These are phyloP conservation scores for Sarcomyxa edulis DNA, from an alignment of 768 basidiomycete genomes.

Conservation along the genomic window DNA sequence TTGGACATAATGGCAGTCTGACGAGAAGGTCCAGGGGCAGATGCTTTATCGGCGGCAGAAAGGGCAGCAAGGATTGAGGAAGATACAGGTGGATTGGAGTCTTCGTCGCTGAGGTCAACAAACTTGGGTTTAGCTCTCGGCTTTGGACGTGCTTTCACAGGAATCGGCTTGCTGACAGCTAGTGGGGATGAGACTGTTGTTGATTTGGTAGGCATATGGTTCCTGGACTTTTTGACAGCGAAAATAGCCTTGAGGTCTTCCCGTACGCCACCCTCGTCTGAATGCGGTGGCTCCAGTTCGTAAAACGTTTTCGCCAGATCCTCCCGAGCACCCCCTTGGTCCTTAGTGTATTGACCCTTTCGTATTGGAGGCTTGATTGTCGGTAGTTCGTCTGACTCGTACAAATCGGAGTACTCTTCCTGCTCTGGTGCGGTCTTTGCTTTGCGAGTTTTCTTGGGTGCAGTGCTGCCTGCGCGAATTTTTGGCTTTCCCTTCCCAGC, in stretches of 20 bases:
- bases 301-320: neutral
- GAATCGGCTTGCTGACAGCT: neutral
- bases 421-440: constrained; percentile 1
- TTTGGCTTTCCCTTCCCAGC: constrained; percentile 30
- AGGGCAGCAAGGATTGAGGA: neutral
- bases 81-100: neutral
- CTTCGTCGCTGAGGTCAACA: constrained; percentile 8
- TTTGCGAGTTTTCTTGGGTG: constrained; percentile 10
- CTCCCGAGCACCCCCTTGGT: constrained; percentile 3
- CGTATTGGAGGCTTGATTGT: too few relatives aligned
- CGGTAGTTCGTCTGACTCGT: neutral
- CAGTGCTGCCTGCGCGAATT: constrained; percentile 9
- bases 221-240: constrained; percentile 9
- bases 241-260: constrained; percentile 13
- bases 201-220: constrained; percentile 4
- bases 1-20: constrained; percentile 10
- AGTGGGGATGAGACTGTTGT: neutral
- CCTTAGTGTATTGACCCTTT: too few relatives aligned
- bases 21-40: neutral
- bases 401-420: constrained; percentile 1
- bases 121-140: constrained; percentile 3
- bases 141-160: too few relatives aligned
- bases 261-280: constrained; percentile 6
- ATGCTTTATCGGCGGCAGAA: neutral
- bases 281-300: constrained; percentile 3